Evolutionary conservation across 148 eudicot species (phyloP).

Genomic region (Cornus florida): DNA sequence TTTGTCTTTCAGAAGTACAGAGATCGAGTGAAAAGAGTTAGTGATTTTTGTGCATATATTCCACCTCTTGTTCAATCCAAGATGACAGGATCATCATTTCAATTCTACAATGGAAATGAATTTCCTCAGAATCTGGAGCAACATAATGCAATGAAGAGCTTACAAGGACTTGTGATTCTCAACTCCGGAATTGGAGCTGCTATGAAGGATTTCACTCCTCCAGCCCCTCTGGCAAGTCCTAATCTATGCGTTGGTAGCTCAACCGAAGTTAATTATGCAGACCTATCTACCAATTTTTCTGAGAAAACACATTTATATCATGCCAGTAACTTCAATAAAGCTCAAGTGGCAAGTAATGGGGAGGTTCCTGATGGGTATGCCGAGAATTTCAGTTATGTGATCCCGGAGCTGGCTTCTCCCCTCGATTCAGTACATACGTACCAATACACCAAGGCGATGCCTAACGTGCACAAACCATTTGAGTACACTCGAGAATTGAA

Average conservation of each 20-base stretch:
- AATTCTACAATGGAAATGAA: background rate
- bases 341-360: background rate
- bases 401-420: background rate
- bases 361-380: background rate
- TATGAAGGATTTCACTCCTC: background rate
- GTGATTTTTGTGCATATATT: background rate
- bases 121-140: background rate
- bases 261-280: background rate
- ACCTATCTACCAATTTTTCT: background rate
- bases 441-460: background rate
- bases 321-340: background rate
- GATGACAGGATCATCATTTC: background rate
- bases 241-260: background rate
- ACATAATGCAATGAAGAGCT: background rate
- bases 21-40: conserved; percentile 3
- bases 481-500: background rate
- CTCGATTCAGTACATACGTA: no score
- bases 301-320: background rate
- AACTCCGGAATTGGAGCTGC: background rate
- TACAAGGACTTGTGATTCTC: background rate
- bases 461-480: background rate
- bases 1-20: conserved; percentile 16
- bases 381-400: background rate
- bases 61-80: background rate
- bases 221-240: background rate